Evolutionary conservation across 2,329 filamentous ascomycete species (phyloP), one percentile per base, ranked within the genome.

Genomic region (Colletotrichum lentis): DNA sequence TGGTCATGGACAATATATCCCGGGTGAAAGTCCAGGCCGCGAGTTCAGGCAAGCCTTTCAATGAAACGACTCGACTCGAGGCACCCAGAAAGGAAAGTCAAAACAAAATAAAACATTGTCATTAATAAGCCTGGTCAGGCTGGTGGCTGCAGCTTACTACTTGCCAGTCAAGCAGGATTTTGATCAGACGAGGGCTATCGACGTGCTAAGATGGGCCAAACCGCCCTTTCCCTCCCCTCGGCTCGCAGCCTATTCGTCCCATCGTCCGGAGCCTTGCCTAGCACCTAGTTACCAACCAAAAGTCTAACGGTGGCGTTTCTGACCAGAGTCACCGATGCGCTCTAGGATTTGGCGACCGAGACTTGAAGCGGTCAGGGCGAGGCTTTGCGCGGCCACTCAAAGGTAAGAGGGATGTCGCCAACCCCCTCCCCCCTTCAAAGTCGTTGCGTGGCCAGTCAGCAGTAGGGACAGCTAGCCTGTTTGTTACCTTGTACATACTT

Each of bases 351-450:
- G 52, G 47, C 57, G 39, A 69, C 56, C 53, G 54, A 67, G 56
- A 67, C 57, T 31, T 62, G 58, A 53, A 62, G 67, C 67, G 67
- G 67, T 67, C 67, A 62, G 56, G 67, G 67, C 67, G 63, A 69
- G 24, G 49, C 54, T 65, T 67, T 49, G 61, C 61, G 64, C 61
- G 65, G 62, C 31, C 49, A 52, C 47, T 64, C 18, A 14, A 5
- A 35, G 31, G 31, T 10, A n/a, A 35, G 31, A 44, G 54, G 56
- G 54, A 39, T 39, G 54, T 47, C 60, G 44, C 53, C 59, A 35
- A 35, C 8, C 31, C 31, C 31, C 31, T 10, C 31, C 31, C 31
- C 27, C 31, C 31, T 35, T 35, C 8, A 35, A 43, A 20, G 20
- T 16, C 31, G 10, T 27, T 43, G 18, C 14, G 46, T 31, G 57